Evolutionary conservation across 371 early-diverging fungal genomes (phyloP).

Genomic region (Apophysomyces trapeziformis): DNA sequence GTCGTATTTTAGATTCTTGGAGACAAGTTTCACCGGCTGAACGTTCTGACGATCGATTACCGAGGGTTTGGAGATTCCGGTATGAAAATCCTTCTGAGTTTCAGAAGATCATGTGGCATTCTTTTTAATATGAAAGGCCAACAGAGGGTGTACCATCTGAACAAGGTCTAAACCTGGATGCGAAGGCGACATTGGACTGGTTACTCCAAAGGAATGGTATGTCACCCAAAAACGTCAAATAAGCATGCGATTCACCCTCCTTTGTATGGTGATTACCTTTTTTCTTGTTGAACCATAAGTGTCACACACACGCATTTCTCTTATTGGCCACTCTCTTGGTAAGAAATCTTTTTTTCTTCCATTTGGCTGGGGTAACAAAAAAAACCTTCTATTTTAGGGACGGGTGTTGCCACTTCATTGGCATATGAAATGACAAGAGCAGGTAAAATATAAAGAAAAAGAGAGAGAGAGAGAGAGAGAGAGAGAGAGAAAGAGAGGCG

Average conservation of each 20-base stretch:
- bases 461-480: no score
- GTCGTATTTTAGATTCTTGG: conserved; percentile 13
- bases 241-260: not conserved
- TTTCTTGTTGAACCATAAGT: conserved; percentile 26
- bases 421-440: conserved; percentile 42
- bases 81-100: conserved; percentile 13
- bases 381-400: conserved; percentile 27
- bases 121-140: not conserved
- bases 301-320: conserved; percentile 31
- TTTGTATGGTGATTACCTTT: no score
- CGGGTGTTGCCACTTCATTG: conserved; percentile 47
- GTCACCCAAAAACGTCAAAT: not conserved
- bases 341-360: conserved; percentile 6
- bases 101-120: not conserved
- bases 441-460: conserved; percentile 19
- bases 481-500: no score
- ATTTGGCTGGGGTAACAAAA: not conserved
- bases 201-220: conserved; percentile 38
- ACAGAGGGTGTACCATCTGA: conserved; percentile 50
- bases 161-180: conserved; percentile 40
- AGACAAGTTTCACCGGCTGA: conserved; percentile 35
- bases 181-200: conserved; percentile 43
- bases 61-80: conserved; percentile 56
- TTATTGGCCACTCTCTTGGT: conserved; percentile 55
- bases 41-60: conserved; percentile 50